Evolutionary conservation across 2,329 filamentous ascomycete genomes (phyloP), one percentile per base, ranked within the genome.

Genomic region (Verticillium longisporum): DNA sequence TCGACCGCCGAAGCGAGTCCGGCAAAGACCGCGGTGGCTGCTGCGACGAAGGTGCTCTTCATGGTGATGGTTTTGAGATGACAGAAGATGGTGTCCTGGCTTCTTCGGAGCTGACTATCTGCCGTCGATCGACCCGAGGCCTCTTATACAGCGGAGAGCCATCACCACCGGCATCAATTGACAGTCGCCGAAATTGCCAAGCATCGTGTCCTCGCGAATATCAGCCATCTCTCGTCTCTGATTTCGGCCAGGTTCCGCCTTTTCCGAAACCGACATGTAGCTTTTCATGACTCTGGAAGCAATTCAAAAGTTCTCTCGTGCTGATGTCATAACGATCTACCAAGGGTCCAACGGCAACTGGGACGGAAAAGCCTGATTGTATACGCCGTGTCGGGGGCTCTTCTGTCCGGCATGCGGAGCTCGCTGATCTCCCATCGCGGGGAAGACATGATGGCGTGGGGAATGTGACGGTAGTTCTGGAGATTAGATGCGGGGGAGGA

Each of bases 11-110:
- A 54, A 4, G 61, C 56, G 26, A 59, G 45, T 15, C 56, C 13
- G 55, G 57, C 57, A 50, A 55, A 41, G 55, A 59, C 59, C 34
- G 61, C 59, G 53, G 61, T 56, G 13, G 57, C 32, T 54, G 55
- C 14, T 21, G 57, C 41, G 21, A 61, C 18, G 36, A 54, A 15
- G 1, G 54, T 33, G 37, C 26, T 58, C 45, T 50, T 50, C 45
- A 50, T 50, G 9, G 18, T 50, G 45, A 11, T 9, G 9, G 18
- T 50, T 18, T 11, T 50, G 45, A 50, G 45, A 10, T 50, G 45
- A 50, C 45, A 26, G 45, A 50, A 50, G 45, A 26, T 21, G 18
- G 21, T 50, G 45, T 50, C 45, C 45, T 50, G 45, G 18, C 45
- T 50, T 10, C 45, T 50, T 50, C 45, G n/a, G 18, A 21, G 9